Evolutionary conservation across 331 rosid species (phyloP).

Genomic region (Ulmus americana): DNA sequence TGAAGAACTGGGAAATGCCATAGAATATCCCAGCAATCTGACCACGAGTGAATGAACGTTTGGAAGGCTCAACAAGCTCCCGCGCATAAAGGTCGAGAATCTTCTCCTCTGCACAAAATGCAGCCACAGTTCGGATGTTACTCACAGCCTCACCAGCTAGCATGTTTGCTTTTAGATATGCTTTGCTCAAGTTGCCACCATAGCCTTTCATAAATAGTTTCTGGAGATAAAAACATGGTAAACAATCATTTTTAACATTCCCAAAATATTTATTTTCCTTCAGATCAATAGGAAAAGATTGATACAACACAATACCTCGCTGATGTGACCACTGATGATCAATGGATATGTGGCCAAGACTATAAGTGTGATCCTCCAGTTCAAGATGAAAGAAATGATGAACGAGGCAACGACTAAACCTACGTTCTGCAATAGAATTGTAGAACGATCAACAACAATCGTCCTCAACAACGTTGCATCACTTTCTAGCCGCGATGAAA

Average conservation of each 20-base stretch:
- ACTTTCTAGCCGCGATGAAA: conserved; percentile 73
- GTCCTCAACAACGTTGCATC: conserved; percentile 75
- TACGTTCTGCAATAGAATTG: conserved; percentile 78
- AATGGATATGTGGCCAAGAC: conserved; percentile 88
- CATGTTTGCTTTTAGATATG: conserved; percentile 90
- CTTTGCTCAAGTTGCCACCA: conserved; percentile 98
- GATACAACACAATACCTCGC: conserved; percentile 51
- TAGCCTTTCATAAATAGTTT: conserved; percentile 90
- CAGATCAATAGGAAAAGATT: conserved; percentile 12
- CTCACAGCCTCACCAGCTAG: conserved; percentile 96
- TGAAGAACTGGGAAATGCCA: conserved; percentile 88
- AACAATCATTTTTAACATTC: neutral
- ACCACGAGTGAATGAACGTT: conserved; percentile 65
- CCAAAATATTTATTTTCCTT: conserved; percentile 7
- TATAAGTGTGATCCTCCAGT: conserved; percentile 89
- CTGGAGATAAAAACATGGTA: conserved; percentile 36
- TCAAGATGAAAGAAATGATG: conserved; percentile 74
- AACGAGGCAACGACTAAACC: conserved; percentile 77
- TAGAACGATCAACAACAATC: conserved; percentile 80
- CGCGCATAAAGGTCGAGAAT: conserved; percentile 62
- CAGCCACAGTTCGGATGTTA: conserved; percentile 86
- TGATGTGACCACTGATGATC: conserved; percentile 85
- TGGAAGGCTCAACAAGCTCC: conserved; percentile 78
- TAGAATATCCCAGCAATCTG: conserved; percentile 88
- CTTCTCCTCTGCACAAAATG: conserved; percentile 88